Evolutionary conservation across 1,139 yeast genomes (phyloP), one percentile per base, ranked within the genome.

Genomic region (Debaryomyces robertsiae): DNA sequence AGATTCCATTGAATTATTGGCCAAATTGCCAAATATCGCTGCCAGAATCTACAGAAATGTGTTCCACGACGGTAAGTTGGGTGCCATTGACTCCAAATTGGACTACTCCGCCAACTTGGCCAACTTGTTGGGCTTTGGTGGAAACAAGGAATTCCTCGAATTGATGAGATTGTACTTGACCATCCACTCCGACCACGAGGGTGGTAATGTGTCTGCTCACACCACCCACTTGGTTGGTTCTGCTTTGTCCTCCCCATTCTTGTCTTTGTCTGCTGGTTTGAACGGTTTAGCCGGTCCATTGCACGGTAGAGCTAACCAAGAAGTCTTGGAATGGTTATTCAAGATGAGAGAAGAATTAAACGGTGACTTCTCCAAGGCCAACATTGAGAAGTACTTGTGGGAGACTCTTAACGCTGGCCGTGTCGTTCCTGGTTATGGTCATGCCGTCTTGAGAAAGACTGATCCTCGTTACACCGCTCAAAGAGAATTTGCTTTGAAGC

Each of bases 281-380:
- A 87, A 88, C 73, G 98, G 98, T 70, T 81, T 91, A 63, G 98
- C 98, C 47, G 98, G 98, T 68, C 98, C 98, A 53, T 81, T 91
- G 64, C 98, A 91, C 71, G 98, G 98, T 52, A 84, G 95, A 72
- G 98, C 98, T 54, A 91, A 91, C 76, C 98, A 91, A 75, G 98
- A 91, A 75, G 98, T 91, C 47, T 82, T 91, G 63, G 90, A 90
- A 71, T 91, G 95, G 86, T 79, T 91, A 63, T 78, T 85, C 68
- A 84, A 84, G 66, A 82, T 90, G 82, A 81, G 81, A 72, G 77
- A 78, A 47, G 87, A 79, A 63, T 78, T 89, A 56, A 76, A 84
- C 51, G 86, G 87, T 58, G 83, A 83, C 60, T 76, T 74, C 73
- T 76, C 89, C 53, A 78, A 80, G 67, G 82, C 77, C 64, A 82